These are phyloP conservation scores for Aspergillus sp. DNA, from an alignment of 2,329 filamentous ascomycete species.

Conservation along the genomic window DNA sequence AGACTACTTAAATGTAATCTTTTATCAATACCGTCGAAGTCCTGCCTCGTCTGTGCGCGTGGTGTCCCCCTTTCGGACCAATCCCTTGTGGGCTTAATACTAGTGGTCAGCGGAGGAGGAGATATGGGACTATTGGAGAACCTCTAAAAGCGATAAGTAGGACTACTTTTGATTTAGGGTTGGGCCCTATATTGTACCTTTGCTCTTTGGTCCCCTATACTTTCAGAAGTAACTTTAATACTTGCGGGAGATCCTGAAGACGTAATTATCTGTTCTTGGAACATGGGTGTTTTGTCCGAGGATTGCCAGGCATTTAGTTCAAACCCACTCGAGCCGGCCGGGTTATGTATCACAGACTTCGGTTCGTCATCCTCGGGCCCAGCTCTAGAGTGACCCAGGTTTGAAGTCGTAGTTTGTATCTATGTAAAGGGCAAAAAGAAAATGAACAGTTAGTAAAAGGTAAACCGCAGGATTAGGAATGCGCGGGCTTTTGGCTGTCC, in stretches of 20 bases:
- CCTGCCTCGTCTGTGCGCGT: slow-evolving; percentile 76
- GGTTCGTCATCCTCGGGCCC: slow-evolving; percentile 68
- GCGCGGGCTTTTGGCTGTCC: background rate
- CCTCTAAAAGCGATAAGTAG: slow-evolving; percentile 22
- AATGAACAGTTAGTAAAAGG: background rate
- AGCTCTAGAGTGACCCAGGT: slow-evolving; percentile 15
- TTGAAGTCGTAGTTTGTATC: slow-evolving; percentile 31
- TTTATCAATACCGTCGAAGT: slow-evolving; percentile 59
- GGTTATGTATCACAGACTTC: slow-evolving; percentile 87
- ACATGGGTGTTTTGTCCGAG: slow-evolving; percentile 11
- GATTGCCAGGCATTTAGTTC: slow-evolving; percentile 32
- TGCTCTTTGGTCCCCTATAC: background rate
- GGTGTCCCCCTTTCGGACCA: slow-evolving; percentile 73
- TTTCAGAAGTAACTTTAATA: slow-evolving; percentile 3
- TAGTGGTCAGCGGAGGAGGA: slow-evolving; percentile 73
- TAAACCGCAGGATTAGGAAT: background rate
- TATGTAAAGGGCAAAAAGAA: slow-evolving; percentile 11
- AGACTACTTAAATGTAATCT: slow-evolving; percentile 68
- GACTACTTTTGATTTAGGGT: background rate
- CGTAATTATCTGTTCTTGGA: slow-evolving; percentile 7
- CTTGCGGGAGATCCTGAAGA: background rate
- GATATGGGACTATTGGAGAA: slow-evolving; percentile 48
- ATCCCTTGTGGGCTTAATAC: slow-evolving; percentile 66
- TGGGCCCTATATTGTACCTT: slow-evolving; percentile 16
- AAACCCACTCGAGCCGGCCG: slow-evolving; percentile 78